Percentiles rank a stretch among this genome's conserved stretches.
Conservation (phyloP, 768 basidiomycete genomes). For the Lentinula edodes region DNA sequence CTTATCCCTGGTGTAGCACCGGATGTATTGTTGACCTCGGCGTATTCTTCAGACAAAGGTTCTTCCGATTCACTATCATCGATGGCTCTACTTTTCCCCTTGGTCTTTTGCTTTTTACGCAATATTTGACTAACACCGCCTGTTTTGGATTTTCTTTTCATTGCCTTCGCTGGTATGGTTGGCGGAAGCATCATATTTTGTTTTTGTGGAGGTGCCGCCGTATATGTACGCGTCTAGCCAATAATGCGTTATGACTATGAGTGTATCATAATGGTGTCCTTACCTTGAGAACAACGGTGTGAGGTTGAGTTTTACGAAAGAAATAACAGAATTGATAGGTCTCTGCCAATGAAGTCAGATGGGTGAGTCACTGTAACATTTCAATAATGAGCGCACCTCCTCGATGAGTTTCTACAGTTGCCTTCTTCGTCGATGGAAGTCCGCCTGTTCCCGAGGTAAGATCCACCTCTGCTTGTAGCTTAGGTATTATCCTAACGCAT, state of each 20-base stretch:
- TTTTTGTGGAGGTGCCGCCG: conserved; percentile 20
- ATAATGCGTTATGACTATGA: neutral
- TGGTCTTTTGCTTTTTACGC: conserved; percentile 30
- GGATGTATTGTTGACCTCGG: conserved; percentile 15
- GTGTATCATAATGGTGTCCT: conserved; percentile 3
- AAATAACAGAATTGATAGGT: conserved; percentile 91
- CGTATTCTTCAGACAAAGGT: conserved; percentile 16
- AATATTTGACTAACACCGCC: conserved; percentile 8
- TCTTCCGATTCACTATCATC: conserved; percentile 18
- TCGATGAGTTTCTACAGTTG: conserved; percentile 76
- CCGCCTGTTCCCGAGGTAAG: conserved; percentile 33
- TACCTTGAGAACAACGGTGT: conserved; percentile 81
- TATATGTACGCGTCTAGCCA: conserved; percentile 36
- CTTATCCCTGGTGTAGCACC: neutral
- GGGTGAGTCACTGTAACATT: neutral
- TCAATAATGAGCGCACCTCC: conserved; percentile 53
- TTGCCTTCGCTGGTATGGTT: conserved; percentile 9
- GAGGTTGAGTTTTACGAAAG: conserved; percentile 74
- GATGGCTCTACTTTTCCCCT: conserved; percentile 25
- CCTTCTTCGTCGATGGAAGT: conserved; percentile 46
- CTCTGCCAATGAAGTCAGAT: conserved; percentile 38
- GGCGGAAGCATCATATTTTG: conserved; percentile 17
- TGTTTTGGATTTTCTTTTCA: conserved; percentile 14
- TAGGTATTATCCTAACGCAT: conserved; percentile 51
- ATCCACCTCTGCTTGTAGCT: conserved; percentile 57